Evolutionary conservation across 1,284 basidiomycete genomes (phyloP).

Genomic region (Puccinia horiana): DNA sequence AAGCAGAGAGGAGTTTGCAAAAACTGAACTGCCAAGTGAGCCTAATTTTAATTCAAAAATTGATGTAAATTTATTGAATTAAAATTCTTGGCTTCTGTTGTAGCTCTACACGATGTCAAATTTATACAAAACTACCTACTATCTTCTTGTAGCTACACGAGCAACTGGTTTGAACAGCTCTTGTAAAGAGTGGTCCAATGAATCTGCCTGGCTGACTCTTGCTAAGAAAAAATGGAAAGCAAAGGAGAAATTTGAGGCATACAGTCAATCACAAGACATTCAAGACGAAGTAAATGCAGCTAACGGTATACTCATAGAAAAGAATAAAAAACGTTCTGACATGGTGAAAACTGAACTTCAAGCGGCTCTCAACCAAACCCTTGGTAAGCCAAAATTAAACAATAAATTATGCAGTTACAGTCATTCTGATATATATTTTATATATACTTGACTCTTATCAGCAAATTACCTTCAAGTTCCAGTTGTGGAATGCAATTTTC

Average conservation of each 20-base stretch:
- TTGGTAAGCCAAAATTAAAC: no score
- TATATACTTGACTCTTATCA: neutral
- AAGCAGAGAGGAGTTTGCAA: neutral
- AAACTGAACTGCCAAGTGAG: neutral
- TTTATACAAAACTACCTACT: neutral
- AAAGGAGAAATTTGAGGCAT: constrained; percentile 9
- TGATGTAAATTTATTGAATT: neutral
- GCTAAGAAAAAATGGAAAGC: neutral
- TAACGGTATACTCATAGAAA: neutral
- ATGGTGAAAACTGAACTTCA: neutral
- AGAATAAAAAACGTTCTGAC: neutral
- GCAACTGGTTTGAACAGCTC: neutral
- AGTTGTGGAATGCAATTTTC: neutral
- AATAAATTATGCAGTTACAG: no score
- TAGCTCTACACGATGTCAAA: neutral
- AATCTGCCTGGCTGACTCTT: neutral
- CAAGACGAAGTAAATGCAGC: neutral
- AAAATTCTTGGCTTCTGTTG: neutral
- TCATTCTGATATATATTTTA: neutral
- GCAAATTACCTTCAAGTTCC: neutral
- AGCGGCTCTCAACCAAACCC: neutral
- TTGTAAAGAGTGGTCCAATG: neutral
- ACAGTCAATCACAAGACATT: neutral
- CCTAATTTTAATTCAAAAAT: neutral
- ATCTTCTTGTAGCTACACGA: neutral